A percentile compares a stretch with the other conserved stretches of the same genome.
phyloP scores from a whole-genome alignment of 2,329 filamentous ascomycete genomes.

The Fusarium subtropicale region DNA sequence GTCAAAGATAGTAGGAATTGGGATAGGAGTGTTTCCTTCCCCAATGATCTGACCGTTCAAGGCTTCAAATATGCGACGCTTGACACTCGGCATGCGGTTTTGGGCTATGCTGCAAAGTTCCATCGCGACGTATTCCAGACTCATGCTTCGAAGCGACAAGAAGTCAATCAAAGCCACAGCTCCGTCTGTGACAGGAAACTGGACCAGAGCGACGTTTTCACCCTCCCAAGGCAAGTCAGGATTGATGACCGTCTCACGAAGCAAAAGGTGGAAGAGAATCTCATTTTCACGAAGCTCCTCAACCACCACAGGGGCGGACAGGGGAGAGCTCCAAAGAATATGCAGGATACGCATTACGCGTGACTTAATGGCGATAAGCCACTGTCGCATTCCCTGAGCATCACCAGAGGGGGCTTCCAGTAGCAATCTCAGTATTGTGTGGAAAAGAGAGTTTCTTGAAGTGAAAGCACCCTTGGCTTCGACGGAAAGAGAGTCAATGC shows the following conservation, averaged over 20 bases:
- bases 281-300: constrained; percentile 83
- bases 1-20: constrained; percentile 85
- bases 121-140: constrained; percentile 85
- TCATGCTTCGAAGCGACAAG: constrained; percentile 78
- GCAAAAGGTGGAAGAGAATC: constrained; percentile 81
- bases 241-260: constrained; percentile 77
- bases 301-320: constrained; percentile 81
- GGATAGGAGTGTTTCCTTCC: constrained; percentile 72
- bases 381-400: constrained; percentile 70
- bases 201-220: constrained; percentile 66
- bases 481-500: constrained; percentile 75
- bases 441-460: constrained; percentile 80
- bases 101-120: constrained; percentile 84
- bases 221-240: constrained; percentile 80
- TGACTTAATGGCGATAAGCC: constrained; percentile 76
- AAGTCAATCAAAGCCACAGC: constrained; percentile 80
- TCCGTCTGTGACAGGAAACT: constrained; percentile 77
- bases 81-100: constrained; percentile 75
- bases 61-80: constrained; percentile 75
- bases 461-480: constrained; percentile 77
- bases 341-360: constrained; percentile 79
- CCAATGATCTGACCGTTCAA: constrained; percentile 81
- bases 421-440: constrained; percentile 79
- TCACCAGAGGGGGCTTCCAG: constrained; percentile 75
- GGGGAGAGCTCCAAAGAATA: constrained; percentile 83